Conservation (phyloP, 192 early-diverging fungal genomes). For the Backusella westeae region DNA sequence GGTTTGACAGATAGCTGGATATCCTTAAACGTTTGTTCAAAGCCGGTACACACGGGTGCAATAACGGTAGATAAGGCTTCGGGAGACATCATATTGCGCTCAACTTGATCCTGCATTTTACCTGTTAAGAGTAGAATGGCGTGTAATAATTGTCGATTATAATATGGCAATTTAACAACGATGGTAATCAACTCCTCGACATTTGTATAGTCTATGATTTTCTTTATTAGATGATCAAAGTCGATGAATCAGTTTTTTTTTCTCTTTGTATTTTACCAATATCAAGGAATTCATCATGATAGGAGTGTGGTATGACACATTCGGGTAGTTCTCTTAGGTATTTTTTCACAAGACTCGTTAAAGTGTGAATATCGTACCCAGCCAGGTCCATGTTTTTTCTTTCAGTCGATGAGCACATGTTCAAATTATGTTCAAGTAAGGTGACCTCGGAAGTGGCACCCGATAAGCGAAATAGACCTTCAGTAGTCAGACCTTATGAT, state of each 20-base stretch:
- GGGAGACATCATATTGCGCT: slow-evolving; percentile 29
- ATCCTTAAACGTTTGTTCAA: slow-evolving; percentile 22
- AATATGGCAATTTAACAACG: slow-evolving; percentile 12
- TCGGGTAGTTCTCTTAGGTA: slow-evolving; percentile 29
- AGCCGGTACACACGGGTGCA: slow-evolving; percentile 28
- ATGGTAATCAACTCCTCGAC: background rate
- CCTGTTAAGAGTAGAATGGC: slow-evolving; percentile 21
- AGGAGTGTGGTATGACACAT: slow-evolving; percentile 27
- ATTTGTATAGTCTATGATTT: background rate
- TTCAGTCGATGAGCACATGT: slow-evolving; percentile 16
- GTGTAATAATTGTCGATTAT: slow-evolving; percentile 27
- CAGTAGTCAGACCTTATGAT: slow-evolving; percentile 14
- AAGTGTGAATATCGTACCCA: slow-evolving; percentile 32
- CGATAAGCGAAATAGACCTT: slow-evolving; percentile 34
- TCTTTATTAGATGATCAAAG: no score
- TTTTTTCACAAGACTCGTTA: slow-evolving; percentile 31
- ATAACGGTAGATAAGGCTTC: slow-evolving; percentile 32
- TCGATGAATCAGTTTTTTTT: background rate
- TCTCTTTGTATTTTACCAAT: background rate
- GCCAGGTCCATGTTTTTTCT: slow-evolving; percentile 26
- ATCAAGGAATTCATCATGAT: slow-evolving; percentile 23
- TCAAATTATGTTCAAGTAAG: slow-evolving; percentile 16
- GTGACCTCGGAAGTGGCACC: slow-evolving; percentile 28
- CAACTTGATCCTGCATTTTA: slow-evolving; percentile 1
- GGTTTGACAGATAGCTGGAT: background rate